These are phyloP conservation scores for Paramecium bursaria DNA, from an alignment of 73 alveolate species.

Conservation along the genomic window DNA sequence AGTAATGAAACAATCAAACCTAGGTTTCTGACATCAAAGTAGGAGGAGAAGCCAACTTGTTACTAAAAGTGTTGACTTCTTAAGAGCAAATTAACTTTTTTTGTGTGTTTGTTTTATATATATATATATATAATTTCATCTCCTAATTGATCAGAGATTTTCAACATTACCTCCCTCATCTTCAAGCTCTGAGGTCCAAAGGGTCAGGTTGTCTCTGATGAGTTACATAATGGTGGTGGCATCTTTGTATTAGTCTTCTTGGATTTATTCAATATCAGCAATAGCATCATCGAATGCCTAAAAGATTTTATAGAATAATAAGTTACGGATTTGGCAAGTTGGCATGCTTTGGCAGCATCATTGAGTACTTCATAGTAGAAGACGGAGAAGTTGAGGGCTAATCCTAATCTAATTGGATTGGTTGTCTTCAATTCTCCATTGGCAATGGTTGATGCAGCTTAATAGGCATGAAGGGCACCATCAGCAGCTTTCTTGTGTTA, in stretches of 20 bases:
- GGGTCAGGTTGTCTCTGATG: slow-evolving; percentile 86
- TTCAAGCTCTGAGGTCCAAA: slow-evolving; percentile 83
- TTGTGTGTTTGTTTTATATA: too few relatives aligned
- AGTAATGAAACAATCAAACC: slow-evolving; percentile 32
- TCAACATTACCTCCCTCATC: slow-evolving; percentile 75
- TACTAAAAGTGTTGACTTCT: too few relatives aligned
- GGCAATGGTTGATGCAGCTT: slow-evolving; percentile 84
- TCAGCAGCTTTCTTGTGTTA: slow-evolving; percentile 78
- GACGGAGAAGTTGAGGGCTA: slow-evolving; percentile 92
- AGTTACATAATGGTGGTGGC: slow-evolving; percentile 87
- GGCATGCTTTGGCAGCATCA: slow-evolving; percentile 87
- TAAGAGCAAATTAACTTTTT: too few relatives aligned
- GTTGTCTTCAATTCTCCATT: slow-evolving; percentile 79
- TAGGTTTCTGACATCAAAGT: too few relatives aligned
- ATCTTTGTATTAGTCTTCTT: slow-evolving; percentile 89
- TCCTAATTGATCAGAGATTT: slow-evolving; percentile 65
- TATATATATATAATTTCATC: slow-evolving; percentile 59
- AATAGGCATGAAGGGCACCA: slow-evolving; percentile 86
- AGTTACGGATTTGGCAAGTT: slow-evolving; percentile 82
- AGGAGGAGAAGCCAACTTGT: too few relatives aligned
- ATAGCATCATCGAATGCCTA: slow-evolving; percentile 91
- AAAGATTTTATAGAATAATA: slow-evolving; percentile 71
- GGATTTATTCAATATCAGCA: slow-evolving; percentile 87
- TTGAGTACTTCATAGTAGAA: slow-evolving; percentile 91
- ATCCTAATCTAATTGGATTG: slow-evolving; percentile 88